Base-by-base conservation (phyloP, 768 basidiomycete species). In the Mycena epipterygia region DNA sequence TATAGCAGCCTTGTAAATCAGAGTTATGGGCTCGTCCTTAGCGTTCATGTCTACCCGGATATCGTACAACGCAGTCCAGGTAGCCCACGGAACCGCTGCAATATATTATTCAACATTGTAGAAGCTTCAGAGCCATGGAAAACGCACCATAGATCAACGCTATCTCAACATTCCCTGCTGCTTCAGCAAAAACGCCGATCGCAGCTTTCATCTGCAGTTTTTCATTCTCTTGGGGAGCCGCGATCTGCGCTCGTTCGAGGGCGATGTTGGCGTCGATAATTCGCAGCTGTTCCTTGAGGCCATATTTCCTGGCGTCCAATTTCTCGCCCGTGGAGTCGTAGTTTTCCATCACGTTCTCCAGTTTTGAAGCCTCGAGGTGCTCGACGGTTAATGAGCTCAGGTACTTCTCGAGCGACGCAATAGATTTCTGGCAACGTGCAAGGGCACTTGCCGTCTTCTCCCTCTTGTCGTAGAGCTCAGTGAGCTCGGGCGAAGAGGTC, bases 11-110 rank as follows among this genome's bases (percentile, higher is more conserved):
- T 76, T 76, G 46, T 77, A 77, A 7, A 76, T 64, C 25, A 77
- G 63, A 0, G 53, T 75, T 29, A 75, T 69, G 0, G 74, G 67
- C 13, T 71, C 61, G 2, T 68, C 74, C 42, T 70, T 74, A 12
- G 67, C 33, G 33, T 57, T 51, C 64, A 72, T 74, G 39, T 73
- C 70, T 13, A 77, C 76, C 0, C 76, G 67, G 13, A 77, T 68
- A 44, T 77, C 76, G 37, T 77, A 77, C 21, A 73, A 62, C 2
- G 76, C 74, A 2, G 35, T 67, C 76, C 76, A 77, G 2, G 44
- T 70, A 17, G 75, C 75, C 5, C 30, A 42, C 12, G 57, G 59
- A 2, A 77, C 75, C 29, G 72, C 76, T 77, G 48, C 46, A 23
- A 25, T 33, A 5, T 8, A 1, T 2, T 59, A 5, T 56, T 12